phyloP scores from a whole-genome alignment of 208 protist genomes.

The Crithidia bombi region DNA sequence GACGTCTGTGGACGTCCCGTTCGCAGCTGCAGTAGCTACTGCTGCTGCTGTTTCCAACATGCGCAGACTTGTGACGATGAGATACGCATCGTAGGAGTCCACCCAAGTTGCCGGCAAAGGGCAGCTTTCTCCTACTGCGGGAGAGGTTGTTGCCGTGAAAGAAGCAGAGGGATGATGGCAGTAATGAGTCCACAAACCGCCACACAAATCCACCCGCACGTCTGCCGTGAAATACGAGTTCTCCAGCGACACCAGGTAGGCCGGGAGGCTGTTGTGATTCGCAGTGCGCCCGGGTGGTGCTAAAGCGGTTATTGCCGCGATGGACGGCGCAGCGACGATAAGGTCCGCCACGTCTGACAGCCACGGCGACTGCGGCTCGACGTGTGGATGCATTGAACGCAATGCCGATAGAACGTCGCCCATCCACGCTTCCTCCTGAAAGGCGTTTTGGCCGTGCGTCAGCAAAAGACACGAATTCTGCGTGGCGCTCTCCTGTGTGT shows the following conservation, averaged over 20 bases:
- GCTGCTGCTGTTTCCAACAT: conserved; percentile 17
- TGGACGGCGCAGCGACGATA: background rate
- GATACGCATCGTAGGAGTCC: conserved; percentile 18
- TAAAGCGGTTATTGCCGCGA: background rate
- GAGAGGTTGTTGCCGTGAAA: background rate
- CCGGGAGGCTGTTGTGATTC: background rate
- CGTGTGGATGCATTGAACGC: background rate
- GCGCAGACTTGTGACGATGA: conserved; percentile 20
- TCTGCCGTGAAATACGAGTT: conserved; percentile 48
- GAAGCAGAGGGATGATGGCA: background rate
- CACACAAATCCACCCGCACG: conserved; percentile 20
- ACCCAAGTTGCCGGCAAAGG: conserved; percentile 1
- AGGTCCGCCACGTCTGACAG: background rate
- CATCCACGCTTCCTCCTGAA: conserved; percentile 51
- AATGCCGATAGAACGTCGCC: conserved; percentile 18
- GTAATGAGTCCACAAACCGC: conserved; percentile 7
- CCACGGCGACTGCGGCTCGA: background rate
- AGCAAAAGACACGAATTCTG: conserved; percentile 32
- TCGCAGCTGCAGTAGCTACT: background rate
- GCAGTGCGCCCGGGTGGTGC: too few species aligned
- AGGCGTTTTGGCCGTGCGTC: conserved; percentile 23
- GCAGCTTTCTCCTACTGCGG: background rate
- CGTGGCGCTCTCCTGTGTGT: background rate
- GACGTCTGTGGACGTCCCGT: background rate
- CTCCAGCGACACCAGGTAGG: background rate